Evolutionary conservation across 2,329 filamentous ascomycete species (phyloP).

Genomic region (Lasiodiplodia sp.): DNA sequence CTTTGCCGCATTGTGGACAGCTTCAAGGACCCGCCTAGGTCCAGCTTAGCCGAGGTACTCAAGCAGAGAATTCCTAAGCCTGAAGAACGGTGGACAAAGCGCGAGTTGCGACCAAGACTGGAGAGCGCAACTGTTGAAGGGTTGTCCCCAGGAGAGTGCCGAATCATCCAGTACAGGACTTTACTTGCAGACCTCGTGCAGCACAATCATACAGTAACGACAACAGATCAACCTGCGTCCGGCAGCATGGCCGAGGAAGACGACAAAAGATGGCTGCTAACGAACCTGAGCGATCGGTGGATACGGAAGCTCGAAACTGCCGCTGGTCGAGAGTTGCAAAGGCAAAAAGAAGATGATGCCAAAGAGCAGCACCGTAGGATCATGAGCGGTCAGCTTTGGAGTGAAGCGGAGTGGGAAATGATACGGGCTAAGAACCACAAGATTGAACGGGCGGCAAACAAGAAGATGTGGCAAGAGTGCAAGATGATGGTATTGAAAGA

Average conservation of each 20-base stretch:
- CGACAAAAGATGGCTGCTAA: not conserved
- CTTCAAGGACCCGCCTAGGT: not conserved
- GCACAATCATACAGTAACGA: not conserved
- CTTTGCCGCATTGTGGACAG: not conserved
- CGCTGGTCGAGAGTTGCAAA: not conserved
- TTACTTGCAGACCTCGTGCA: not conserved
- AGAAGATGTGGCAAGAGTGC: slow-evolving; percentile 6
- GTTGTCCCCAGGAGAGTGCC: not conserved
- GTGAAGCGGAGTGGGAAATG: not conserved
- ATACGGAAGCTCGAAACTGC: slow-evolving; percentile 1
- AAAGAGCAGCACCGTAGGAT: not conserved
- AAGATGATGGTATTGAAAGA: not conserved
- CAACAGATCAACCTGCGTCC: not conserved
- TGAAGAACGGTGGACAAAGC: not conserved
- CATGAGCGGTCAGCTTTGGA: not conserved
- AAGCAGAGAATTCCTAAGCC: not conserved
- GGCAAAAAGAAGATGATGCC: not conserved
- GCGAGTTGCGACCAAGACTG: slow-evolving; percentile 5
- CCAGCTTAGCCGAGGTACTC: not conserved
- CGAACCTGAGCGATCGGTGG: not conserved
- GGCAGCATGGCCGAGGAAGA: not conserved
- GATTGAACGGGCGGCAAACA: not conserved
- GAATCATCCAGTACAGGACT: not conserved
- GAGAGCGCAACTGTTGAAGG: not conserved
- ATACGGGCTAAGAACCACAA: not conserved